A percentile compares a stretch with the other conserved stretches of the same genome.
phyloP scores from a whole-genome alignment of 108 stramenopile species.

The Cyclotella atomus region DNA sequence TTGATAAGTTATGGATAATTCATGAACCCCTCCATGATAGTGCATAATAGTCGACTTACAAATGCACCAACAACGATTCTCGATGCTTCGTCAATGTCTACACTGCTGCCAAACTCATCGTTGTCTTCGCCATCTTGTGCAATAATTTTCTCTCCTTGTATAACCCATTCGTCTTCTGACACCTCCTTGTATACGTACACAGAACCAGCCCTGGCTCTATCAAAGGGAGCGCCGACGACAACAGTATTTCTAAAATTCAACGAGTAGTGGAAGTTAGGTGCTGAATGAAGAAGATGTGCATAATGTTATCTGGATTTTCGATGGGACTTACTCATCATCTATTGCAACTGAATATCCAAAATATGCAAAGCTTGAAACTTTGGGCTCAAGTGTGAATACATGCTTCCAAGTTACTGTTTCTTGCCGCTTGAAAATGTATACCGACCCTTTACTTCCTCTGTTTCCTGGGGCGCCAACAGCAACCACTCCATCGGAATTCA shows the following conservation, averaged over 20 bases:
- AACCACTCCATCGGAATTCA: constrained; percentile 9
- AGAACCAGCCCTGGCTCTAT: constrained; percentile 1
- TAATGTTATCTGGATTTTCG: not conserved
- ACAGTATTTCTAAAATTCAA: constrained; percentile 5
- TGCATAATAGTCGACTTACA: no score
- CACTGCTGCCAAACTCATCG: constrained; percentile 22
- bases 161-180: not conserved
- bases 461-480: constrained; percentile 15
- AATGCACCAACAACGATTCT: constrained; percentile 3
- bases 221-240: constrained; percentile 23
- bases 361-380: not conserved
- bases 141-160: not conserved
- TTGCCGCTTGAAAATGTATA: constrained; percentile 6
- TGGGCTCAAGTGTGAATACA: constrained; percentile 10
- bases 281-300: not conserved
- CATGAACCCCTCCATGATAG: no score
- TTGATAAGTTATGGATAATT: not conserved
- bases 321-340: not conserved
- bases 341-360: constrained; percentile 18
- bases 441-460: constrained; percentile 1
- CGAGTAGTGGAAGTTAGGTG: not conserved
- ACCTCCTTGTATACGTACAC: constrained; percentile 18
- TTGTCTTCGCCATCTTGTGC: constrained; percentile 1
- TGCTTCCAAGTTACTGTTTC: not conserved
- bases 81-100: constrained; percentile 24